These are phyloP conservation scores for Neofusicoccum cordaticola DNA, from an alignment of 2,329 filamentous ascomycete genomes.

Conservation along the genomic window DNA sequence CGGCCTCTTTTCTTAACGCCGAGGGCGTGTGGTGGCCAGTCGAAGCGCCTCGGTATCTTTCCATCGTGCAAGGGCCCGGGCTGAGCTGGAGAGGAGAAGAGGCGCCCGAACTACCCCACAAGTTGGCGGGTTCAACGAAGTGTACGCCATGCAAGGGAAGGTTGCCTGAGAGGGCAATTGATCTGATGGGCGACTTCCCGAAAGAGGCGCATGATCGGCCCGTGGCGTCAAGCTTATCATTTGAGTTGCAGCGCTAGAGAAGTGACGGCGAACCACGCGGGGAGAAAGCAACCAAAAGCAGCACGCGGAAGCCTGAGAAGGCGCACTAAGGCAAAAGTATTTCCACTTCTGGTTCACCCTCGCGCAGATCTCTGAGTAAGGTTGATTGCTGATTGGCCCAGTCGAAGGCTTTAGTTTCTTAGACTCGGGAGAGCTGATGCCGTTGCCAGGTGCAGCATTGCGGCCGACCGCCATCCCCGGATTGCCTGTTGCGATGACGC, in stretches of 20 bases:
- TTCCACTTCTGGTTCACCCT: background rate
- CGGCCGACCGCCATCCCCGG: background rate
- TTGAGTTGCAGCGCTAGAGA: background rate
- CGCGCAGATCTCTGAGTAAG: background rate
- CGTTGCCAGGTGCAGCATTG: background rate
- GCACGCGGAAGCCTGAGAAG: background rate
- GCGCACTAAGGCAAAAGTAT: no score
- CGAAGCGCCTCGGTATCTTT: slow-evolving; percentile 5
- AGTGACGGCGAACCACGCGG: background rate
- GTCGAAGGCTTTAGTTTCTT: background rate
- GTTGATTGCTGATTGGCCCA: background rate
- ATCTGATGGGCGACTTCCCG: background rate
- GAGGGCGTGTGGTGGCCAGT: background rate
- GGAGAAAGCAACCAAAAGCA: background rate
- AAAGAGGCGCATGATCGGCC: background rate
- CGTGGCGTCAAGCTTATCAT: background rate
- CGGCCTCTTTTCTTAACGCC: background rate
- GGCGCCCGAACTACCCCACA: background rate
- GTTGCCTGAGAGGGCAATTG: background rate
- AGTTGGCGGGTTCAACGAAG: background rate
- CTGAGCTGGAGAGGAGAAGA: background rate
- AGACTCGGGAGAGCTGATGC: background rate
- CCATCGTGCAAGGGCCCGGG: background rate
- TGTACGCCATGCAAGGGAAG: background rate
- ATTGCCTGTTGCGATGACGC: background rate